phyloP scores from a whole-genome alignment of 495 filamentous ascomycete species.

The Penicillium malachiteum region DNA sequence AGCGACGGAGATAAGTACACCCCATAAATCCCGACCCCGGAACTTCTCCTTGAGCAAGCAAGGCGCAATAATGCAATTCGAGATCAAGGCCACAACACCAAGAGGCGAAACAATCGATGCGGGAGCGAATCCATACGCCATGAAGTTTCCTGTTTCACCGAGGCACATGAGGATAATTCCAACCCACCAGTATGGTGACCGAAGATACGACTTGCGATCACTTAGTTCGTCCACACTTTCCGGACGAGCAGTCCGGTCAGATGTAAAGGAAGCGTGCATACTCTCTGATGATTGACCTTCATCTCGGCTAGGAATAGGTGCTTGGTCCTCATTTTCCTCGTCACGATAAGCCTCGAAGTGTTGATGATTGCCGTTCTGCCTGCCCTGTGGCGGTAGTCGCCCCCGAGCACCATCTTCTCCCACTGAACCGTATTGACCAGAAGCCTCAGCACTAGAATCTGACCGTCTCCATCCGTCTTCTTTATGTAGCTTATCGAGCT shows the following conservation, averaged over 20 bases:
- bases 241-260: constrained; percentile 40
- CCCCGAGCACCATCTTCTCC: constrained; percentile 6
- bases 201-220: constrained; percentile 68
- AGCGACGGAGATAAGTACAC: constrained; percentile 77
- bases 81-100: constrained; percentile 90
- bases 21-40: constrained; percentile 80
- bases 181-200: constrained; percentile 93
- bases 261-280: constrained; percentile 34
- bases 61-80: constrained; percentile 94
- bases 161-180: constrained; percentile 87
- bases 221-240: constrained; percentile 28
- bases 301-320: not conserved
- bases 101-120: constrained; percentile 97
- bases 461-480: constrained; percentile 32
- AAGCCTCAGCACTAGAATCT: constrained; percentile 15
- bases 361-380: constrained; percentile 2
- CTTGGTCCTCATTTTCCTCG: constrained; percentile 13
- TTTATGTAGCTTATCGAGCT: constrained; percentile 46
- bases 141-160: constrained; percentile 94
- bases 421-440: constrained; percentile 36
- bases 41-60: constrained; percentile 88
- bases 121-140: constrained; percentile 97
- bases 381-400: constrained; percentile 7
- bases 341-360: constrained; percentile 31
- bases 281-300: constrained; percentile 2